Evolutionary conservation across 495 filamentous ascomycete genomes (phyloP).

Genomic region (Durotheca rogersii): DNA sequence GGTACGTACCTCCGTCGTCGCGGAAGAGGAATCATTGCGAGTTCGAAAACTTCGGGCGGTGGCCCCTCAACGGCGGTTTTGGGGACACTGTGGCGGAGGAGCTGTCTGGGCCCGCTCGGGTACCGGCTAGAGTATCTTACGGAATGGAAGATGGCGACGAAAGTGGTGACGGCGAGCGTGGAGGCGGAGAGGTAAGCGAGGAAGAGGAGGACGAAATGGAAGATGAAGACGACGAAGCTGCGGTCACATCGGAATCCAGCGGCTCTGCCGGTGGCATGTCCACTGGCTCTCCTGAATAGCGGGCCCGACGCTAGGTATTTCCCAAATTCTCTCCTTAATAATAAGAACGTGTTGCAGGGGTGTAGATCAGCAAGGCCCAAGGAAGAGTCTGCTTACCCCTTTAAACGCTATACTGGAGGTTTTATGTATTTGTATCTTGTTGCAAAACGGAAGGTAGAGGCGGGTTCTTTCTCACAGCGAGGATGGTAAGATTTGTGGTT

Average conservation of each 20-base stretch:
- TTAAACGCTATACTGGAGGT: too few species aligned
- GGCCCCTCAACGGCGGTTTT: not conserved
- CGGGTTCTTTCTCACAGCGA: too few species aligned
- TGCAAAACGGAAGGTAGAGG: too few species aligned
- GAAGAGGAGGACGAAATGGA: not conserved
- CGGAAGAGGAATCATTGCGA: constrained; percentile 23
- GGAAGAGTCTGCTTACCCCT: too few species aligned
- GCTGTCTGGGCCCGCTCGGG: not conserved
- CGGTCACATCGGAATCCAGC: not conserved
- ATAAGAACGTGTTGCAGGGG: too few species aligned
- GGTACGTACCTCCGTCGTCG: not conserved
- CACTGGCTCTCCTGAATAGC: too few species aligned
- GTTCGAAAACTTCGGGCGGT: constrained; percentile 31
- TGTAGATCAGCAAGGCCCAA: too few species aligned
- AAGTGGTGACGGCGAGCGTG: constrained; percentile 3
- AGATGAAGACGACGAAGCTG: not conserved
- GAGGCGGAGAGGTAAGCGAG: not conserved
- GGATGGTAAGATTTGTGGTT: too few species aligned
- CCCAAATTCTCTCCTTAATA: too few species aligned
- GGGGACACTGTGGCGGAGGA: too few species aligned
- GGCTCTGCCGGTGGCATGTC: not conserved
- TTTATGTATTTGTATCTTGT: too few species aligned
- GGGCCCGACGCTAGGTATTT: too few species aligned
- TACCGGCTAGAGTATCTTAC: not conserved
- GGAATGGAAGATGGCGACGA: not conserved